These are phyloP conservation scores for Lentinula sp. DNA, from an alignment of 768 basidiomycete genomes.

Conservation along the genomic window DNA sequence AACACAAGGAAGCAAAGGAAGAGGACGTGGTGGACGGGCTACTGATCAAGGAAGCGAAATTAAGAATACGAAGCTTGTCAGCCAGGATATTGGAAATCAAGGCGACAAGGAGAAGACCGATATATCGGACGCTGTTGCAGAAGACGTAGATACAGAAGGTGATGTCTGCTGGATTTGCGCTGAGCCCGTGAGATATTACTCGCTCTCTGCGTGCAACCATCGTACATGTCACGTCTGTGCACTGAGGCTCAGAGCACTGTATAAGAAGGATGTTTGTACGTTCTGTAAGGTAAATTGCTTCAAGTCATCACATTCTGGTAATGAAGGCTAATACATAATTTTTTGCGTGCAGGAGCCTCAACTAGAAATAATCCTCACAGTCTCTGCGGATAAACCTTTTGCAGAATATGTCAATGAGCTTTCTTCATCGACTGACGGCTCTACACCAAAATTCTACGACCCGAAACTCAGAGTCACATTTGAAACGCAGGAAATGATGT, in stretches of 20 bases:
- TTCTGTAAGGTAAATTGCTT: constrained; percentile 79
- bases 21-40: not conserved
- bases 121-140: not conserved
- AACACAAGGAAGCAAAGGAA: not conserved
- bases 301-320: not conserved
- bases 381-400: constrained; percentile 55
- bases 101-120: not conserved
- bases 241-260: constrained; percentile 79
- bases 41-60: not conserved
- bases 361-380: constrained; percentile 68
- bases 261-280: constrained; percentile 91
- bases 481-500: constrained; percentile 92
- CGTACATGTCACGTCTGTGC: constrained; percentile 94
- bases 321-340: not conserved
- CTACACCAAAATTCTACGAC: constrained; percentile 45
- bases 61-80: not conserved
- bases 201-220: constrained; percentile 88
- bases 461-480: constrained; percentile 73
- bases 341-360: constrained; percentile 54
- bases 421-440: constrained; percentile 26
- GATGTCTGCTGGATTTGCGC: constrained; percentile 90
- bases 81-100: not conserved
- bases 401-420: constrained; percentile 47
- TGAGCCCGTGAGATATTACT: constrained; percentile 86
- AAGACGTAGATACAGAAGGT: not conserved